Percentiles rank a stretch among this genome's conserved stretches.
These are phyloP conservation scores for Apocynum venetum DNA, from an alignment of 257 asterid genomes.

Conservation along the genomic window DNA sequence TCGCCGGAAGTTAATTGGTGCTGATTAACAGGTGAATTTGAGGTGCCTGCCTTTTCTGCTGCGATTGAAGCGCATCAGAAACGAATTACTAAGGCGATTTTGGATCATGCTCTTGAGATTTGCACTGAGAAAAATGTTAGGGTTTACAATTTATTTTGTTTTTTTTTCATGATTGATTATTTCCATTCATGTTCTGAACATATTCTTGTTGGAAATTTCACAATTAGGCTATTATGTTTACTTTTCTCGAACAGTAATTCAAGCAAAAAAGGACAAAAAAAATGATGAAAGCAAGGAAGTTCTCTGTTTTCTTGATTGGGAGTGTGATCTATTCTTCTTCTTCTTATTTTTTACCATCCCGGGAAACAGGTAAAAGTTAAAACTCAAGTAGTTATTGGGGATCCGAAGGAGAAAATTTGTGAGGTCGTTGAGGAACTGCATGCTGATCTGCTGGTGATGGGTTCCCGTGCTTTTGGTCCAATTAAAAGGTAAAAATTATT, in stretches of 20 bases:
- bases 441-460: slow-evolving; percentile 46
- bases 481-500: slow-evolving; percentile 32
- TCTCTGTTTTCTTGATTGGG: neutral
- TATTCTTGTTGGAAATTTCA: neutral
- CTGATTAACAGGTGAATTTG: slow-evolving; percentile 33
- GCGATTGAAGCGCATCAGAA: slow-evolving; percentile 49
- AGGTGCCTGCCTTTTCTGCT: slow-evolving; percentile 48
- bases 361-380: slow-evolving; percentile 30
- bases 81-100: slow-evolving; percentile 42
- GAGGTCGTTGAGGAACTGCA: slow-evolving; percentile 44
- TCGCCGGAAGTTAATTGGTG: neutral
- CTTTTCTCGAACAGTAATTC: neutral
- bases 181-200: neutral
- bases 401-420: slow-evolving; percentile 50
- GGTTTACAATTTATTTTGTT: neutral
- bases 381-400: slow-evolving; percentile 42
- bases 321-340: neutral
- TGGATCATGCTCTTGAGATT: slow-evolving; percentile 38
- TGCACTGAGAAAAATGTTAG: slow-evolving; percentile 40
- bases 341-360: neutral
- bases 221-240: neutral
- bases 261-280: neutral
- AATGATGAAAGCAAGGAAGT: neutral
- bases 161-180: neutral
- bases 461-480: slow-evolving; percentile 46